Evolutionary conservation across 495 filamentous ascomycete species (phyloP), one percentile per base, ranked within the genome.

Genomic region (Neurospora sp.): DNA sequence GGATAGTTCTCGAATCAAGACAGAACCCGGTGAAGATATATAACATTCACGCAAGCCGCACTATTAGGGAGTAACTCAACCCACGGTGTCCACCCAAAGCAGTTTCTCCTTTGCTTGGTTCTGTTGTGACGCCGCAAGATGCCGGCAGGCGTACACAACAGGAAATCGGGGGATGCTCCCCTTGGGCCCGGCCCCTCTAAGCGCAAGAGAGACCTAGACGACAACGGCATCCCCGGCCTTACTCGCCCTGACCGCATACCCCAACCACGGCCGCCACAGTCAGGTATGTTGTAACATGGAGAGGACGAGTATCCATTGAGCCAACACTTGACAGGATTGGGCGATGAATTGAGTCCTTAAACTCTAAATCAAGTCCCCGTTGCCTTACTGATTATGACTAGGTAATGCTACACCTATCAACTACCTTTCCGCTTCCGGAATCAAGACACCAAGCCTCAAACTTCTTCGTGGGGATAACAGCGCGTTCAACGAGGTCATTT

Each of bases 341-440:
- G 54, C 24, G 15, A 15, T 70, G 34, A 70, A 28, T 10, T 21
- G 69, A 34, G 38, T 8, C 21, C 70, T 48, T 5, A 31, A 17
- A 13, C 10, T 54, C 45, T 6, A 28, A 6, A 15, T 13, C 45
- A 54, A 6, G 2, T 6, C 24, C 11, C 54, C 39, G 19, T 34
- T 72, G 17, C 19, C 28, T 42, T 38, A 38, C 72, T 73, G 39
- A 76, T 40, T n/a, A 15, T 21, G n/a, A 21, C 39, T 62, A 82
- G 81, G 82, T 71, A 83, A 81, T 70, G 88, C 82, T 84, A 90
- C 82, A 34, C 91, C 91, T 76, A 96, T 96, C 84, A 95, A 97
- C 80, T 97, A 96, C 77, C 86, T 96, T 62, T 77, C 13, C 2
- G 13, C 24, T 62, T 62, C 82, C 15, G 83, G 77, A 70, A 77